phyloP scores from a whole-genome alignment of 768 basidiomycete genomes.

The Amanita pallidorosea region DNA sequence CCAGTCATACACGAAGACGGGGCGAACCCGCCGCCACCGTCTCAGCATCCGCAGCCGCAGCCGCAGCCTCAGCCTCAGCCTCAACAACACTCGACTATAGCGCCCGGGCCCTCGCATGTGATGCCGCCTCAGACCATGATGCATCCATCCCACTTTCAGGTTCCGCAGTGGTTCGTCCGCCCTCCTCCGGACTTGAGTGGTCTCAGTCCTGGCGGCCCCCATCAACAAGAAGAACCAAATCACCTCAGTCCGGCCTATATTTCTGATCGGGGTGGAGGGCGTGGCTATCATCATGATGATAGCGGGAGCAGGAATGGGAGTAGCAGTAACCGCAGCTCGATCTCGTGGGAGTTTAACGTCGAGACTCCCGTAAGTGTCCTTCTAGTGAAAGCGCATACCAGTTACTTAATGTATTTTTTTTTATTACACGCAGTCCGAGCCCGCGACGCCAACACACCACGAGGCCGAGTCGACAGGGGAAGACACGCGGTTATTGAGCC shows the following conservation, averaged over 20 bases:
- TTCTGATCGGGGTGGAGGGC: too few species aligned
- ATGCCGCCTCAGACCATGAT: too few species aligned
- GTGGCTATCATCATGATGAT: too few species aligned
- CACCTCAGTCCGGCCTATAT: neutral
- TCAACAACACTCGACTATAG: neutral
- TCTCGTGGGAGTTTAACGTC: neutral
- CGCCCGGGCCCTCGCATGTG: neutral
- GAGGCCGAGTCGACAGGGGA: neutral
- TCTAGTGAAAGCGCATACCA: neutral
- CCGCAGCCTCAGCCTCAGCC: neutral
- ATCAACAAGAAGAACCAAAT: neutral
- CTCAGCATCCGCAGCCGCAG: neutral
- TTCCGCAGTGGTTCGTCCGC: neutral
- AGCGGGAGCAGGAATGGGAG: neutral
- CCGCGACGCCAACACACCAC: neutral
- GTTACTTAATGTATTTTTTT: neutral
- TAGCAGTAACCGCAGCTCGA: neutral
- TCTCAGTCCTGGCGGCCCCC: neutral
- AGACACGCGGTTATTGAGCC: neutral
- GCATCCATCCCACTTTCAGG: neutral
- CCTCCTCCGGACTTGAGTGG: neutral
- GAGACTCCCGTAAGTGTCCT: slow-evolving; percentile 2
- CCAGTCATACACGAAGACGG: neutral
- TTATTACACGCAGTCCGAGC: neutral
- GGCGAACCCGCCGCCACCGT: neutral